Evolutionary conservation across 345 rosid genomes (phyloP).

Genomic region (Corchorus capsularis): DNA sequence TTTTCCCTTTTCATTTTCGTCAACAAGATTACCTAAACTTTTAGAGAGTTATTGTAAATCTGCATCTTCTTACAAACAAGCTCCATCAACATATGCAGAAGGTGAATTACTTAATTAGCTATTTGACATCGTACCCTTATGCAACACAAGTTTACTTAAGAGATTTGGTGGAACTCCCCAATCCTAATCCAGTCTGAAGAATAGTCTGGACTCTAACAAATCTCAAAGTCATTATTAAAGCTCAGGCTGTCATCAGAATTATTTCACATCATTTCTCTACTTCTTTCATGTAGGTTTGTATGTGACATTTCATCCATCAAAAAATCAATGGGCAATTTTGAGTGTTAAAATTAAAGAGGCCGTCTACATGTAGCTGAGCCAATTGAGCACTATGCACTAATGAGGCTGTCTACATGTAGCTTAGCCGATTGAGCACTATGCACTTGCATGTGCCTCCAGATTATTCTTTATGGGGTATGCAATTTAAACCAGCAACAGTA

Average conservation of each 20-base stretch:
- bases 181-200: not conserved
- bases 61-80: not conserved
- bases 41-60: conserved; percentile 1
- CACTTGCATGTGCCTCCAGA: not conserved
- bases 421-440: not conserved
- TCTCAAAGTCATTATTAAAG: not conserved
- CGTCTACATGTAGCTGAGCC: not conserved
- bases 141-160: not conserved
- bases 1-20: not conserved
- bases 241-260: not conserved
- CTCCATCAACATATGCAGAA: not conserved
- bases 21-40: not conserved
- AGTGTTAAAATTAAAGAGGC: not conserved
- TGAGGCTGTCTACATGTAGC: not conserved
- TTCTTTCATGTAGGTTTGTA: not conserved
- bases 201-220: not conserved
- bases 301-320: not conserved
- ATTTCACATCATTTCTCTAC: not conserved
- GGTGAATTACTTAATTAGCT: not conserved
- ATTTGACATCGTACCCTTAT: not conserved
- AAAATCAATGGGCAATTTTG: too few relatives aligned
- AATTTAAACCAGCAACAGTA: not conserved
- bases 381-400: too few relatives aligned
- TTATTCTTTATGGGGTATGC: not conserved
- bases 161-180: not conserved